phyloP scores from a whole-genome alignment of 768 basidiomycete species.

The Mycena alexandri region DNA sequence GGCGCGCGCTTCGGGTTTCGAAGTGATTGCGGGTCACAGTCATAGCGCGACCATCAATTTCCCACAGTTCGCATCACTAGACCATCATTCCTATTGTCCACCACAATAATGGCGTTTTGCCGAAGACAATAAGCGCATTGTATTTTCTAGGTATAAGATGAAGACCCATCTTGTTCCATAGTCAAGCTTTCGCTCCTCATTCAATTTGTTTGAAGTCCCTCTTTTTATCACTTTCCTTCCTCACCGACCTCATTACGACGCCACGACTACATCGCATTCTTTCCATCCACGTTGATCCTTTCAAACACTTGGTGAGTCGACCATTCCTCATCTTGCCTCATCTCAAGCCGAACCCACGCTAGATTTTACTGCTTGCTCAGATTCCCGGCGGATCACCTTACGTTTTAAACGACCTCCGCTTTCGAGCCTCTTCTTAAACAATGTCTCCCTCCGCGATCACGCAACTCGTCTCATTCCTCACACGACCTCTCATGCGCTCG shows the following conservation, averaged over 20 bases:
- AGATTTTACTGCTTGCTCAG: neutral
- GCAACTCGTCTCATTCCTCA: conserved; percentile 30
- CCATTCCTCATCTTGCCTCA: too few species aligned
- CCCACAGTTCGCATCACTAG: neutral
- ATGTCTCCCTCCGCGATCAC: conserved; percentile 24
- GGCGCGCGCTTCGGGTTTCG: too few species aligned
- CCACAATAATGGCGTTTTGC: conserved; percentile 9
- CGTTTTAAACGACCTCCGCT: neutral
- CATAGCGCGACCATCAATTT: neutral
- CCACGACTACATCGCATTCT: conserved; percentile 2
- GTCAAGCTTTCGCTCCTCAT: conserved; percentile 12
- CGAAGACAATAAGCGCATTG: conserved; percentile 3
- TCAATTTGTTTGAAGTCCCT: neutral
- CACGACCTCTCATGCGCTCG: conserved; percentile 27
- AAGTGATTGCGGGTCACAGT: too few species aligned
- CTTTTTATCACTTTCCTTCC: neutral
- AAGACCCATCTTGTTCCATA: neutral
- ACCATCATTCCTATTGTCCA: conserved; percentile 2
- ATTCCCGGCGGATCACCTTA: conserved; percentile 27
- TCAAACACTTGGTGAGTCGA: neutral
- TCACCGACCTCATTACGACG: neutral
- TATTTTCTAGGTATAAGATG: conserved; percentile 2
- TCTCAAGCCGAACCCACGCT: neutral
- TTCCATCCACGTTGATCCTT: neutral
- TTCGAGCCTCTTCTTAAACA: neutral